These are phyloP conservation scores for Scenedesmus sp. DNA, from an alignment of 163 green algal species.

Conservation along the genomic window DNA sequence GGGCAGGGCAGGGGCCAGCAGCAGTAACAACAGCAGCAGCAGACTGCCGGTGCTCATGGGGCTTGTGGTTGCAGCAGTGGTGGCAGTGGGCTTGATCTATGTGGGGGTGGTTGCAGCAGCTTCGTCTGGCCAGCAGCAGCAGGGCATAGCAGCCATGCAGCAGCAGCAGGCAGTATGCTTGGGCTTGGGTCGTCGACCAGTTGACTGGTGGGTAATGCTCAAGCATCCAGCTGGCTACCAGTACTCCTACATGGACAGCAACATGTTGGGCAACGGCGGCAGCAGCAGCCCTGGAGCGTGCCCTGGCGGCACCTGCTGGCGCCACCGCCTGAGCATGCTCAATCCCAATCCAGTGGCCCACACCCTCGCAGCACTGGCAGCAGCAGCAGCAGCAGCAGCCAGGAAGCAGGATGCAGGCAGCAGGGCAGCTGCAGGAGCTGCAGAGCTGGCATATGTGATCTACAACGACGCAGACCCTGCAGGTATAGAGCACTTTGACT, in stretches of 20 bases:
- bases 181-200: neutral
- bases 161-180: conserved; percentile 16
- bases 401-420: neutral
- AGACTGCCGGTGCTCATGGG: neutral
- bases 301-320: conserved; percentile 28
- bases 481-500: conserved; percentile 40
- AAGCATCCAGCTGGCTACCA: conserved; percentile 46
- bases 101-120: neutral
- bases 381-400: conserved; percentile 12
- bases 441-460: conserved; percentile 7
- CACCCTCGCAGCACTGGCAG: conserved; percentile 26
- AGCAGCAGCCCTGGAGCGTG: neutral
- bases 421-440: neutral
- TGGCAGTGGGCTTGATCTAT: neutral
- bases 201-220: conserved; percentile 49
- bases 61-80: neutral
- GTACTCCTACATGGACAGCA: conserved; percentile 45
- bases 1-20: neutral
- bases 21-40: neutral
- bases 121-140: neutral
- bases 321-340: conserved; percentile 38
- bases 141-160: neutral
- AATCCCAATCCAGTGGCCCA: conserved; percentile 42
- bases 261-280: neutral
- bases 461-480: conserved; percentile 48